Evolutionary conservation across 1,284 basidiomycete species (phyloP), one percentile per base, ranked within the genome.

Genomic region (Marasmius tenuissimus): DNA sequence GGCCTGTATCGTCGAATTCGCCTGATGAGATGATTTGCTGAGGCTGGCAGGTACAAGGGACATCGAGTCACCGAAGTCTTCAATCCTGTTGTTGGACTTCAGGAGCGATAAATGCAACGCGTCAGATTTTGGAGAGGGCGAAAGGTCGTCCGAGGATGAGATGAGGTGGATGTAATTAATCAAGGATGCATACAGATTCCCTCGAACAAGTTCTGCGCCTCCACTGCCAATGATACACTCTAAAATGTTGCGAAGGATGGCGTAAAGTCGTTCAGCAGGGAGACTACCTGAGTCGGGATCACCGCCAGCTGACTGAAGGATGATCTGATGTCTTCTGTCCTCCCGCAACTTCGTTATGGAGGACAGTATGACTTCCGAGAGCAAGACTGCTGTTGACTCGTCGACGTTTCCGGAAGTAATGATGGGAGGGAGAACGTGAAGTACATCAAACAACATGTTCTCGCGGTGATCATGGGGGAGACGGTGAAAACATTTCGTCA

Each of bases 161-260:
- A 87, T 77, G 39, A 97, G 83, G 69, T 96, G 91, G 42, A 97
- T 78, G 73, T 93, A 96, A 73, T 97, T 96, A 75, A 94, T 87
- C 59, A 98, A 79, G 2, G 92, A 83, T 7, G 94, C 93, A 73
- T 97, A 98, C n/a, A 98, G 80, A 72, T 98, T 98, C 11, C 96
- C 96, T n/a, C 96, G 88, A n/a, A 96, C 90, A 55, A 92, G 80
- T 68, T 96, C 93, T n/a, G 90, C 85, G 4, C 88, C 90, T 60
- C 90, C 92, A 59, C 86, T 89, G 63, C 92, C 87, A 58, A 92
- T 71, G 56, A 96, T 84, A 48, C 89, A 92, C 62, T 94, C 89
- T 61, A 97, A 71, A 33, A 96, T 79, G 64, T 83, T 87, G 38
- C 88, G 86, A n/a, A 98, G 81, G 39, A 96, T 86, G 1, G 85